These are phyloP conservation scores for Lomentospora prolificans DNA, from an alignment of 2,329 filamentous ascomycete species.

Conservation along the genomic window DNA sequence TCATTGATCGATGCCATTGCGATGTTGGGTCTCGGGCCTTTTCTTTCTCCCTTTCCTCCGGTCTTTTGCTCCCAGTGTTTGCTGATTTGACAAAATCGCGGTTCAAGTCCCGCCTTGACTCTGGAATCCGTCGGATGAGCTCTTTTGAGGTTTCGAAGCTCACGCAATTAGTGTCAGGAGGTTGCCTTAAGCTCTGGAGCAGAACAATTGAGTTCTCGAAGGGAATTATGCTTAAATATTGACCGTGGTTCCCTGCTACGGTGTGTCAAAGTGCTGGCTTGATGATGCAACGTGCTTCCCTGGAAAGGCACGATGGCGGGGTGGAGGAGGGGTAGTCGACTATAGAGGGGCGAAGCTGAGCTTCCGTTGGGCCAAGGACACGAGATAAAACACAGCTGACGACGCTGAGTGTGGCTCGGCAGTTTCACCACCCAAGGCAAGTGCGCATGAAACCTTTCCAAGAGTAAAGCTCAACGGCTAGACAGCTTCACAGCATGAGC, in stretches of 20 bases:
- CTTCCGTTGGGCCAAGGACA: not conserved
- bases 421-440: not conserved
- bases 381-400: not conserved
- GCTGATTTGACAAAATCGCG: too few relatives aligned
- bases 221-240: too few relatives aligned
- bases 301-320: not conserved
- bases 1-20: conserved; percentile 40
- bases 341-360: not conserved
- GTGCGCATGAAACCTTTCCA: not conserved
- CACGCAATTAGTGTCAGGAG: not conserved
- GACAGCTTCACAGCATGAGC: not conserved
- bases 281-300: not conserved
- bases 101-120: too few relatives aligned
- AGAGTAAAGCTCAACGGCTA: not conserved
- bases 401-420: not conserved
- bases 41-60: not conserved
- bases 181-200: not conserved
- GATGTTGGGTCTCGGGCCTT: not conserved
- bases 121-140: too few relatives aligned
- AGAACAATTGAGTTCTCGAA: not conserved
- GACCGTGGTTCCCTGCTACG: not conserved
- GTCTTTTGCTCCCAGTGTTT: not conserved
- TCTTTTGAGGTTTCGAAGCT: not conserved
- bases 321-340: not conserved
- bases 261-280: not conserved